These are phyloP conservation scores for Oryza punctata DNA, from an alignment of 176 grass and related monocot species.

Conservation along the genomic window DNA sequence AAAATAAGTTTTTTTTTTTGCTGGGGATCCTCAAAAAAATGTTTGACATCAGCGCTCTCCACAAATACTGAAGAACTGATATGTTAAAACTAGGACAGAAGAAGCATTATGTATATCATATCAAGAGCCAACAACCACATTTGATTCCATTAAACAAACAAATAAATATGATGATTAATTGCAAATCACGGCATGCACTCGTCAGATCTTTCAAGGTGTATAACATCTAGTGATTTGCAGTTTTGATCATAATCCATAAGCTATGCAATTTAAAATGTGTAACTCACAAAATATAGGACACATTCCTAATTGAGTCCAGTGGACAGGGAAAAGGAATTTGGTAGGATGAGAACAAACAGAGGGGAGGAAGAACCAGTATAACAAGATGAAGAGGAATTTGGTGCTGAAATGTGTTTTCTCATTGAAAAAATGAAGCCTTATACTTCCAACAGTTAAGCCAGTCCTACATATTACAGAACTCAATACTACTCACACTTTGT, in stretches of 20 bases:
- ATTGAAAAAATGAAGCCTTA: background rate
- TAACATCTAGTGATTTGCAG: background rate
- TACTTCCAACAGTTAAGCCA: background rate
- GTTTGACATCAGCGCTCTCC: too few species aligned
- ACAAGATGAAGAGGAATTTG: background rate
- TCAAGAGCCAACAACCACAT: background rate
- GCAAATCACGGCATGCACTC: background rate
- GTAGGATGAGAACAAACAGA: background rate
- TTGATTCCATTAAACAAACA: background rate
- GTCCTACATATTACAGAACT: background rate
- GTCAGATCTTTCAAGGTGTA: background rate
- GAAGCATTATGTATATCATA: slow-evolving; percentile 3
- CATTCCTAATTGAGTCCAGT: background rate
- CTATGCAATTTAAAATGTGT: background rate
- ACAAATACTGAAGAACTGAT: background rate
- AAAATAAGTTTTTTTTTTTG: too few species aligned
- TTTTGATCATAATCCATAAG: background rate
- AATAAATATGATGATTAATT: background rate
- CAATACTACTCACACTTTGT: background rate
- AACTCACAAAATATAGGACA: background rate
- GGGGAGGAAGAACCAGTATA: background rate
- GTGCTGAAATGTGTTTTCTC: background rate
- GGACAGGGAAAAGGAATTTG: background rate
- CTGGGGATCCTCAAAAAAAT: too few species aligned
- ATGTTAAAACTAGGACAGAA: background rate